Percentiles rank a stretch among this genome's conserved stretches.
Conservation (phyloP, 208 protist species). For the Trypanosoma vivax region DNA sequence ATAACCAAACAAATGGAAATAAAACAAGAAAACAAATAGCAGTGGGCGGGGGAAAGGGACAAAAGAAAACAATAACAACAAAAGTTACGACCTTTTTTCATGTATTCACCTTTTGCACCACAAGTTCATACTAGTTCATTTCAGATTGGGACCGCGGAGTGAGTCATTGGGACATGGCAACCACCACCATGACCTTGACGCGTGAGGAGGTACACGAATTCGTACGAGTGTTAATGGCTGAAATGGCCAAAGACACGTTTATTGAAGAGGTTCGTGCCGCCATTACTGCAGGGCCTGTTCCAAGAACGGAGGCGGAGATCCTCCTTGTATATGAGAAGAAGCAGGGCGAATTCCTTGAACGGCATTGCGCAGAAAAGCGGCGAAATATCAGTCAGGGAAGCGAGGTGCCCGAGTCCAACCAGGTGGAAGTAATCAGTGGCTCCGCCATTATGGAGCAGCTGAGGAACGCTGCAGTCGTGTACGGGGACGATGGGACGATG, state of each 20-base stretch:
- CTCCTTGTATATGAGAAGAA: conserved; percentile 55
- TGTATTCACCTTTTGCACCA: too few relatives aligned
- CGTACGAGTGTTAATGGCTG: conserved; percentile 30
- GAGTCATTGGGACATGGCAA: neutral
- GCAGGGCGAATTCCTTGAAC: conserved; percentile 44
- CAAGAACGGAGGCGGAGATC: conserved; percentile 32
- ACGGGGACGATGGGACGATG: conserved; percentile 54
- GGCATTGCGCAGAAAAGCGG: neutral
- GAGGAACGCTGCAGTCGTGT: conserved; percentile 37
- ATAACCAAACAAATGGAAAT: too few relatives aligned
- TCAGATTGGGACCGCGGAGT: too few relatives aligned
- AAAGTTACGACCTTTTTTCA: too few relatives aligned
- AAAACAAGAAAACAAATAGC: too few relatives aligned
- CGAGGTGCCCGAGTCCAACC: neutral
- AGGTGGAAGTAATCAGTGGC: conserved; percentile 16
- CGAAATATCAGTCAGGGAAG: neutral
- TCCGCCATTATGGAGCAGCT: conserved; percentile 35
- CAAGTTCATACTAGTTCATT: too few relatives aligned
- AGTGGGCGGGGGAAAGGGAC: too few relatives aligned
- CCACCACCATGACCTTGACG: conserved; percentile 1
- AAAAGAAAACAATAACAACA: too few relatives aligned
- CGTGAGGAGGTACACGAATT: conserved; percentile 41
- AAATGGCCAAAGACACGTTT: conserved; percentile 42
- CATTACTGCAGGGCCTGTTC: conserved; percentile 23
- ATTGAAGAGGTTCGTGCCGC: conserved; percentile 24